Evolutionary conservation across 108 stramenopile species (phyloP).

Genomic region (Stephanodiscus minutulus): DNA sequence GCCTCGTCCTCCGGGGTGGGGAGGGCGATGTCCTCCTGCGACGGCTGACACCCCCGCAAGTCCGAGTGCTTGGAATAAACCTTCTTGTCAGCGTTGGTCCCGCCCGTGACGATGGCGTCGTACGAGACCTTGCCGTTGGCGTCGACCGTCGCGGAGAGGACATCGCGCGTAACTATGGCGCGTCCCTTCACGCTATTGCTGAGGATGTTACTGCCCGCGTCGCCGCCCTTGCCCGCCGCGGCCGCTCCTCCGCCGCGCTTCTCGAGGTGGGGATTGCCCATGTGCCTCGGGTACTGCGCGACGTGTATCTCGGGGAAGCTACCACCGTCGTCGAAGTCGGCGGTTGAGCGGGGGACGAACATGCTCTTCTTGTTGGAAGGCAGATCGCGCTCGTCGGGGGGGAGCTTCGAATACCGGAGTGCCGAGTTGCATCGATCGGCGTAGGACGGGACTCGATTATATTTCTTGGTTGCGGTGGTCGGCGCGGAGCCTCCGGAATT

Average conservation of each 20-base stretch:
- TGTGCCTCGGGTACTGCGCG: slow-evolving; percentile 97
- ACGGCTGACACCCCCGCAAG: slow-evolving; percentile 74
- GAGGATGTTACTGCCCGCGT: slow-evolving; percentile 8
- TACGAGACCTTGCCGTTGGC: slow-evolving; percentile 87
- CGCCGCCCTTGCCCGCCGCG: slow-evolving; percentile 6
- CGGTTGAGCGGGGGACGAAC: slow-evolving; percentile 90
- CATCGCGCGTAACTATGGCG: slow-evolving; percentile 85
- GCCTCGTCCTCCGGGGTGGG: slow-evolving; percentile 90
- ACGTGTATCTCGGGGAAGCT: slow-evolving; percentile 99
- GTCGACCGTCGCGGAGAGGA: slow-evolving; percentile 91
- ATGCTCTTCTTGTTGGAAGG: slow-evolving; percentile 49
- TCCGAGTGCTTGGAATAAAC: slow-evolving; percentile 88
- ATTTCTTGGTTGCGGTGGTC: slow-evolving; percentile 1
- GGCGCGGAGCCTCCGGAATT: slow-evolving; percentile 1
- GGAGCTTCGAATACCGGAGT: slow-evolving; percentile 55
- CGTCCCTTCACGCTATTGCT: slow-evolving; percentile 31
- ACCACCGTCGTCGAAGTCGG: slow-evolving; percentile 97
- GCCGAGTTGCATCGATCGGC: slow-evolving; percentile 74
- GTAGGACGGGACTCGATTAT: slow-evolving; percentile 67
- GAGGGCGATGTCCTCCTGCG: slow-evolving; percentile 79
- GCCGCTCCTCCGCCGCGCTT: slow-evolving; percentile 23
- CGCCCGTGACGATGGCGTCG: slow-evolving; percentile 95
- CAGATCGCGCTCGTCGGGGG: slow-evolving; percentile 65
- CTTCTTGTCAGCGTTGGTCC: slow-evolving; percentile 88
- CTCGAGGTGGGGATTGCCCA: slow-evolving; percentile 90